phyloP scores from a whole-genome alignment of 163 green algal species.

The Chlorella variabilis region DNA sequence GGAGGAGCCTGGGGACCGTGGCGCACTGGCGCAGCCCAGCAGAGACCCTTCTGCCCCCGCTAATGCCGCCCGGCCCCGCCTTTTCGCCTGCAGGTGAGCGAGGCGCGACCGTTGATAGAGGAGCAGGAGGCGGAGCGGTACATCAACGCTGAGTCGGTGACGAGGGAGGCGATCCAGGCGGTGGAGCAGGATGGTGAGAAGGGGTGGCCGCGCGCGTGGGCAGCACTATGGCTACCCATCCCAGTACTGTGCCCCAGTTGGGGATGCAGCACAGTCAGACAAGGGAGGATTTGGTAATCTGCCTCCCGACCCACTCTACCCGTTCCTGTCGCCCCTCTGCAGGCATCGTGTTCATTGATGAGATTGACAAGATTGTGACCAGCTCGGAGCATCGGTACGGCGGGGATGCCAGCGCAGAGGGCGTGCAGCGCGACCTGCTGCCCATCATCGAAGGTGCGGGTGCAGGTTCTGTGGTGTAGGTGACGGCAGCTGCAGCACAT shows the following conservation, averaged over 20 bases:
- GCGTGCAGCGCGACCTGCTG: slow-evolving; percentile 96
- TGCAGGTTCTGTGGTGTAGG: too few relatives aligned
- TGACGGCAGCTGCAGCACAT: too few relatives aligned
- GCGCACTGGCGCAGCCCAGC: too few relatives aligned
- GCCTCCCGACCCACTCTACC: too few relatives aligned
- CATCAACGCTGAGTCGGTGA: slow-evolving; percentile 82
- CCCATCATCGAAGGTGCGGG: slow-evolving; percentile 93
- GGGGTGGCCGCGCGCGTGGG: neutral
- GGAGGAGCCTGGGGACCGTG: too few relatives aligned
- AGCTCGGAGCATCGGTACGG: slow-evolving; percentile 57
- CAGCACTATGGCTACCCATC: too few relatives aligned
- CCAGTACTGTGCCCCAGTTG: neutral
- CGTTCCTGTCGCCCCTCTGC: too few relatives aligned
- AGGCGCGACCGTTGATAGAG: slow-evolving; percentile 87
- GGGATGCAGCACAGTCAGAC: neutral
- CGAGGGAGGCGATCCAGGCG: slow-evolving; percentile 84
- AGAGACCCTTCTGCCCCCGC: too few relatives aligned
- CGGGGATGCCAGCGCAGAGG: slow-evolving; percentile 86
- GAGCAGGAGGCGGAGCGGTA: slow-evolving; percentile 88
- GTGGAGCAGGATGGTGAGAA: slow-evolving; percentile 86
- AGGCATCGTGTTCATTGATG: slow-evolving; percentile 93
- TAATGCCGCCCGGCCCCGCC: too few relatives aligned
- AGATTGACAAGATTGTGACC: slow-evolving; percentile 99
- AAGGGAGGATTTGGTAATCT: too few relatives aligned
- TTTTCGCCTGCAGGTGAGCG: slow-evolving; percentile 62